These are phyloP conservation scores for Paulownia fortunei DNA, from an alignment of 257 asterid genomes.

Conservation along the genomic window DNA sequence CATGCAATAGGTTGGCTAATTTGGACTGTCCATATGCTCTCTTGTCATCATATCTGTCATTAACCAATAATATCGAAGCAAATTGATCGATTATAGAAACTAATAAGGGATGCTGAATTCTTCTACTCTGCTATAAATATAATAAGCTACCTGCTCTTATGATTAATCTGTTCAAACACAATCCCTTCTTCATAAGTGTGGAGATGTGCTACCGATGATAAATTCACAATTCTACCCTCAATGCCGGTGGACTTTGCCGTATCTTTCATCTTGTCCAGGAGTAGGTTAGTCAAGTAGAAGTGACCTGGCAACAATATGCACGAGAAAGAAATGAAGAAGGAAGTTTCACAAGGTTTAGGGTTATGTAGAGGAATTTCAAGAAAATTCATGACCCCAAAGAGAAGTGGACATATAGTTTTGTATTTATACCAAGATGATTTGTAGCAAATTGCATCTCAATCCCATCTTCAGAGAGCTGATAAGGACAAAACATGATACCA, in stretches of 20 bases:
- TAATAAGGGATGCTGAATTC: not conserved
- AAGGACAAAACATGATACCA: slow-evolving; percentile 91
- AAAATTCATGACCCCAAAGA: not conserved
- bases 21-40: slow-evolving; percentile 91
- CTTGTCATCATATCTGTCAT: slow-evolving; percentile 71
- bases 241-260: slow-evolving; percentile 68
- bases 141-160: slow-evolving; percentile 51
- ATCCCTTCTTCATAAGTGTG: slow-evolving; percentile 66
- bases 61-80: not conserved
- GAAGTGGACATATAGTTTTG: not conserved
- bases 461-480: slow-evolving; percentile 78
- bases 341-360: not conserved
- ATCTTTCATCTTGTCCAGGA: slow-evolving; percentile 84
- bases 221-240: slow-evolving; percentile 85
- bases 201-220: slow-evolving; percentile 81
- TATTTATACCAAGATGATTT: slow-evolving; percentile 79
- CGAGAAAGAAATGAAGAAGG: not conserved
- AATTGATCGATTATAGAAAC: not conserved
- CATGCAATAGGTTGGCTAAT: slow-evolving; percentile 79
- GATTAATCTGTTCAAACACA: slow-evolving; percentile 59
- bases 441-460: slow-evolving; percentile 92
- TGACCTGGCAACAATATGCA: slow-evolving; percentile 63
- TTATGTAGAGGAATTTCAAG: not conserved
- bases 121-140: not conserved
- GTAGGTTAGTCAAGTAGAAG: slow-evolving; percentile 90